Evolutionary conservation across 2,329 filamentous ascomycete genomes (phyloP), one percentile per base, ranked within the genome.

Genomic region (Pseudogymnoascus sp.): DNA sequence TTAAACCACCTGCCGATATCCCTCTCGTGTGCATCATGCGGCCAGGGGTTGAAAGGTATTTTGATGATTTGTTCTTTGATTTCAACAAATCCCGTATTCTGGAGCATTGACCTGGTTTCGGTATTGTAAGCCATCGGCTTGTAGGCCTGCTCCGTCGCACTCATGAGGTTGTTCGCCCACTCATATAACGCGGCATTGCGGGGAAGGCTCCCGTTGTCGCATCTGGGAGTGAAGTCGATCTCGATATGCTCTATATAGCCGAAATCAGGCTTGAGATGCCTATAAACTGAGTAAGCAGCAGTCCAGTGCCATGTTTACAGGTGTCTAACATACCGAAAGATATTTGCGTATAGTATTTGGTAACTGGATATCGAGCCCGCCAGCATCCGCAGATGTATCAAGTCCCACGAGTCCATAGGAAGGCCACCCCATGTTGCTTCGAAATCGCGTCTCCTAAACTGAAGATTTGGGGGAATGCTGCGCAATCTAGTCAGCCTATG

Each of bases 211-310:
- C 82, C 81, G 69, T 90, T 85, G 66, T 91, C 88, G 71, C 86
- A 89, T 61, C 85, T 85, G 16, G 91, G 91, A 59, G 83, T 79
- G 75, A 90, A 90, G 75, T 97, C 91, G 62, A 97, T 89, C 73
- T 97, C 93, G 59, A 96, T 84, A 69, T 96, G 91, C 75, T 97
- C 93, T 63, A 97, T 82, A 72, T 82, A 84, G 62, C 93, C 93
- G 42, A 79, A 82, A 1, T 88, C 87, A 1, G 91, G 91, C 69
- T 86, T 86, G 25, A 97, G 81, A 72, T 96, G 90, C 62, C 89
- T 91, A 21, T 2, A 37, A 34, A 59, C 59, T n/a, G 12, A 36
- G 34, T 64, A 11, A 44, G 23, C 21, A 59, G 28, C 44, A 25
- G 21, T 38, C 21, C 36, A 64, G 62, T 59, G 44, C 11, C 50